These are phyloP conservation scores for Paraphaeosphaeria sporulosa DNA, from an alignment of 2,329 filamentous ascomycete species.

Conservation along the genomic window DNA sequence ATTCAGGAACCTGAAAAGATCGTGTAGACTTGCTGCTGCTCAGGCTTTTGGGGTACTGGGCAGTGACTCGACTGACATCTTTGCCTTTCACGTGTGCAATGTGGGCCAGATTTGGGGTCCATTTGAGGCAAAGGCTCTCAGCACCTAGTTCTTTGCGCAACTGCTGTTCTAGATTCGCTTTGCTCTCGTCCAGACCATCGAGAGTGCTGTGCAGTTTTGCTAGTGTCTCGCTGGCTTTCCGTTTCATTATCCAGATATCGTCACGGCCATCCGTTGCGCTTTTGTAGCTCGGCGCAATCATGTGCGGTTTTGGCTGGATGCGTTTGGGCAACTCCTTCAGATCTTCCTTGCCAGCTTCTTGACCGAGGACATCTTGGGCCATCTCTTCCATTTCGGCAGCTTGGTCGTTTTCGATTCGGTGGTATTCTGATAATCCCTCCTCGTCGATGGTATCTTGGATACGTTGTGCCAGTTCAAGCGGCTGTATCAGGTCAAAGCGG, in stretches of 20 bases:
- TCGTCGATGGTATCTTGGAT: slow-evolving; percentile 89
- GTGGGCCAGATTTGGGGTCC: slow-evolving; percentile 86
- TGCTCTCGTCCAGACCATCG: slow-evolving; percentile 66
- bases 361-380: slow-evolving; percentile 73
- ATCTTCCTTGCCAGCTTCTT: slow-evolving; percentile 69
- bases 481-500: slow-evolving; percentile 72
- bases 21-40: slow-evolving; percentile 84
- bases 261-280: slow-evolving; percentile 49
- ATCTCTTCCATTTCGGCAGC: slow-evolving; percentile 74
- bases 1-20: slow-evolving; percentile 83
- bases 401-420: slow-evolving; percentile 77
- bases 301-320: slow-evolving; percentile 44
- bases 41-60: slow-evolving; percentile 62
- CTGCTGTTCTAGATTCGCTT: slow-evolving; percentile 64
- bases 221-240: slow-evolving; percentile 71
- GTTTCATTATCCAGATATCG: slow-evolving; percentile 70
- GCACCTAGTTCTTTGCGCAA: slow-evolving; percentile 66
- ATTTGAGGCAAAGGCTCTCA: slow-evolving; percentile 74
- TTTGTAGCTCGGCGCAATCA: slow-evolving; percentile 42
- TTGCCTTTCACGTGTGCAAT: slow-evolving; percentile 90
- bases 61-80: slow-evolving; percentile 56
- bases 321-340: slow-evolving; percentile 49
- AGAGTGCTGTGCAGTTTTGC: slow-evolving; percentile 73
- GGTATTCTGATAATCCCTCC: slow-evolving; percentile 83
- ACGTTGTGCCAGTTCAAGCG: slow-evolving; percentile 70